A percentile compares a stretch with the other conserved stretches of the same genome.
Conservation (phyloP, 805 yeast species). For the Lachancea thermotolerans region DNA sequence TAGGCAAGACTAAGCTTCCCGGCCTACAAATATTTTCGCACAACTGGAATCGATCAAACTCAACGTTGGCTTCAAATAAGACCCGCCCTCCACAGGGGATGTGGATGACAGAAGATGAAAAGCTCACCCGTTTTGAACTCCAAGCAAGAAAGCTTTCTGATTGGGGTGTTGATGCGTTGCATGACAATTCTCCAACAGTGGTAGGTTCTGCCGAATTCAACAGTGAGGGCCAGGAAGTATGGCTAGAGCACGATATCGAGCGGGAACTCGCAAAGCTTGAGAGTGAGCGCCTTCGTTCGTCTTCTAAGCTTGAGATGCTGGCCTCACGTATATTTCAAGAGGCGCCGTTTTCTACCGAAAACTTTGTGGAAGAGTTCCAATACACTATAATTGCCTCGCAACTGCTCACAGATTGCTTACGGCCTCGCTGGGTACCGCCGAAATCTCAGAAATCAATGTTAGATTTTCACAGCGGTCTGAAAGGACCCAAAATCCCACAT, state of each 20-base stretch:
- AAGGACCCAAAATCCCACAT: slow-evolving; percentile 10
- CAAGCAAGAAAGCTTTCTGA: slow-evolving; percentile 6
- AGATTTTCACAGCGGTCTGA: slow-evolving; percentile 14
- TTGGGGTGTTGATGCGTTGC: slow-evolving; percentile 12
- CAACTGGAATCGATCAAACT: slow-evolving; percentile 1
- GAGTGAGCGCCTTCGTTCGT: neutral
- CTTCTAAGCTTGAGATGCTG: neutral
- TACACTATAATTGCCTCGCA: slow-evolving; percentile 45
- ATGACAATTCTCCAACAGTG: slow-evolving; percentile 27
- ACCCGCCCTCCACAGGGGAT: neutral
- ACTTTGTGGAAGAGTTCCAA: slow-evolving; percentile 45
- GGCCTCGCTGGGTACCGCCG: slow-evolving; percentile 20
- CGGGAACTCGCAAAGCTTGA: neutral
- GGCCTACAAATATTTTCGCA: slow-evolving; percentile 14
- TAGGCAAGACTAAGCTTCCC: slow-evolving; percentile 5
- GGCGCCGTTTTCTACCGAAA: slow-evolving; percentile 10
- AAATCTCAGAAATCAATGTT: slow-evolving; percentile 17
- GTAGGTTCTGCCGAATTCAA: slow-evolving; percentile 16
- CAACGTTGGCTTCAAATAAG: slow-evolving; percentile 1
- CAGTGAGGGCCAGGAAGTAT: neutral
- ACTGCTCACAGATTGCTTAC: slow-evolving; percentile 37
- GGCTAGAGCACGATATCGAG: slow-evolving; percentile 1
- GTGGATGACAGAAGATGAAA: no score
- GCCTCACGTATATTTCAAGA: slow-evolving; percentile 11
- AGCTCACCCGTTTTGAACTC: neutral